phyloP scores from a whole-genome alignment of 1,284 basidiomycete genomes.

The Tilletia walkeri region DNA sequence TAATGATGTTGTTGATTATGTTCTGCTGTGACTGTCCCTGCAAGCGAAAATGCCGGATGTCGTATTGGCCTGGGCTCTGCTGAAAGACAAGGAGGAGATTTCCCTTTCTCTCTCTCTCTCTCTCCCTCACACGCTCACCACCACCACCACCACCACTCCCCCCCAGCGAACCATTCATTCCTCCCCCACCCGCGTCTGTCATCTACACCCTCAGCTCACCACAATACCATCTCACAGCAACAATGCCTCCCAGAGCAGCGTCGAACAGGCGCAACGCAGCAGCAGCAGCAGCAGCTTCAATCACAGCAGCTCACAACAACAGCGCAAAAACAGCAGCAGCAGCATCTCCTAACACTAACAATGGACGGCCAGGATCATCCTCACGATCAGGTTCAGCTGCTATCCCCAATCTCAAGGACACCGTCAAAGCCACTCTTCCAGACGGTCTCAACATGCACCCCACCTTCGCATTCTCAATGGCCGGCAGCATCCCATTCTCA shows the following conservation, averaged over 20 bases:
- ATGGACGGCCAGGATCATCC: neutral
- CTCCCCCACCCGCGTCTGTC: neutral
- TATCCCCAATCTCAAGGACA: neutral
- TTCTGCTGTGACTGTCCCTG: too few species aligned
- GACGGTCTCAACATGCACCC: conserved; percentile 16
- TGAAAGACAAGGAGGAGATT: too few species aligned
- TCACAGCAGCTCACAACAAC: too few species aligned
- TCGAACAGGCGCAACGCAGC: conserved; percentile 13
- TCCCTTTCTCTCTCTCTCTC: neutral
- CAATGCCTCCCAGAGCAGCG: conserved; percentile 14
- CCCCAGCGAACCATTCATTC: neutral
- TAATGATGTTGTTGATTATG: too few species aligned
- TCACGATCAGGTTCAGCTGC: neutral
- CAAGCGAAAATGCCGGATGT: too few species aligned
- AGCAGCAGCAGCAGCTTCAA: neutral
- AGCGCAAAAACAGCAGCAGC: neutral
- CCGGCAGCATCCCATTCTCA: neutral
- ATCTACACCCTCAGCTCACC: neutral
- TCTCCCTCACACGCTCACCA: neutral
- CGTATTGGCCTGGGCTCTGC: too few species aligned
- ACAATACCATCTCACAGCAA: neutral
- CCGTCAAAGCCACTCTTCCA: neutral
- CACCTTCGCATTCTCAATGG: conserved; percentile 17
- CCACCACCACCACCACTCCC: neutral
- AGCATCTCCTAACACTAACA: neutral